Evolutionary conservation across 139 green algal genomes (phyloP).

Genomic region (Ettlia oleoabundans): DNA sequence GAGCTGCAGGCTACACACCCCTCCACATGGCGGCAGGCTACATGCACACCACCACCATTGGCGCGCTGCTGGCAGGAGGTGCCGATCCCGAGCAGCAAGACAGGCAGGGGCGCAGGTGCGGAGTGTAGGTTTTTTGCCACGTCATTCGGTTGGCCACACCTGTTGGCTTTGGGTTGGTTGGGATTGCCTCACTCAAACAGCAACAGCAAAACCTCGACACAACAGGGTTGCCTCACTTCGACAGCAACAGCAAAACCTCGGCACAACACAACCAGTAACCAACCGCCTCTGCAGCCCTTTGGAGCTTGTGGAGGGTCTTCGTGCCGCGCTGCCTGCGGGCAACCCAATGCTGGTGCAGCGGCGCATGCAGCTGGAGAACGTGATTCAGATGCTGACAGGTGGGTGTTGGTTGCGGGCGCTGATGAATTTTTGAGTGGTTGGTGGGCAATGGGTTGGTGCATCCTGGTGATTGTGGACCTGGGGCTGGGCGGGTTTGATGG

Average conservation of each 20-base stretch:
- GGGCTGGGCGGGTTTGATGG: too few species aligned
- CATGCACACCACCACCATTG: slow-evolving; percentile 70
- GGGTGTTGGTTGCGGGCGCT: neutral
- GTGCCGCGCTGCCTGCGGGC: slow-evolving; percentile 61
- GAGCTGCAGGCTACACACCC: slow-evolving; percentile 76
- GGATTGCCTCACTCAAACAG: too few species aligned
- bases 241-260: too few species aligned
- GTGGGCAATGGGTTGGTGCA: neutral
- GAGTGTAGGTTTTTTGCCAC: neutral
- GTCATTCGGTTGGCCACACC: too few species aligned
- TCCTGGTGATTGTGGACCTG: too few species aligned
- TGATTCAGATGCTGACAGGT: slow-evolving; percentile 66
- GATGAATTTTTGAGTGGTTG: neutral
- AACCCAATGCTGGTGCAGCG: slow-evolving; percentile 59
- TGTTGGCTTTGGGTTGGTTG: too few species aligned
- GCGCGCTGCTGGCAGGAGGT: slow-evolving; percentile 66
- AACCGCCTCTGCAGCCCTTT: slow-evolving; percentile 38
- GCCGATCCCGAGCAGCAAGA: slow-evolving; percentile 71
- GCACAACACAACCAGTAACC: too few species aligned
- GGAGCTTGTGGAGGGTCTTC: slow-evolving; percentile 75
- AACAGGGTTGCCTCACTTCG: too few species aligned
- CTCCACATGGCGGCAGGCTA: slow-evolving; percentile 88
- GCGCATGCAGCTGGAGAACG: slow-evolving; percentile 80
- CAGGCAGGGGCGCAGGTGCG: slow-evolving; percentile 53
- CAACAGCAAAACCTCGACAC: too few species aligned